phyloP scores from a whole-genome alignment of 495 filamentous ascomycete genomes.

The Terfezia claveryi region DNA sequence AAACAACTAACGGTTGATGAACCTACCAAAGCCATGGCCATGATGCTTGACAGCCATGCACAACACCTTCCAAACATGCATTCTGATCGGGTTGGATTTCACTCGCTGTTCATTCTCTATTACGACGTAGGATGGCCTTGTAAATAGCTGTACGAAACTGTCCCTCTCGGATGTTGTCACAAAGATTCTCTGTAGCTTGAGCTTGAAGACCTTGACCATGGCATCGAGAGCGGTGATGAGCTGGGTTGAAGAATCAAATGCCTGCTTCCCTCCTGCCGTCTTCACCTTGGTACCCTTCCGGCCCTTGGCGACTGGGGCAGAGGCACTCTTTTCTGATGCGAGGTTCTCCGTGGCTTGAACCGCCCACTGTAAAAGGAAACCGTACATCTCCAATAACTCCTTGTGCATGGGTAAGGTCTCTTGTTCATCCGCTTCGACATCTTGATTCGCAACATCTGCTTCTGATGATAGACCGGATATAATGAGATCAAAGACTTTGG shows the following conservation, averaged over 20 bases:
- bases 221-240: slow-evolving; percentile 70
- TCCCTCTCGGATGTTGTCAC: slow-evolving; percentile 90
- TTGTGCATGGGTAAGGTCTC: slow-evolving; percentile 71
- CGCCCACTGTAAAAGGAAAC: slow-evolving; percentile 85
- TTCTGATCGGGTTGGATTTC: slow-evolving; percentile 73
- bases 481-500: slow-evolving; percentile 82
- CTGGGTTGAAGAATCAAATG: slow-evolving; percentile 74
- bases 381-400: slow-evolving; percentile 78
- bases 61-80: slow-evolving; percentile 92
- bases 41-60: slow-evolving; percentile 97
- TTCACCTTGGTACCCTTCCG: slow-evolving; percentile 59
- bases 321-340: slow-evolving; percentile 66
- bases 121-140: slow-evolving; percentile 78
- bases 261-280: slow-evolving; percentile 23
- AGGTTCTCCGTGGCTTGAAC: slow-evolving; percentile 82
- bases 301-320: slow-evolving; percentile 44
- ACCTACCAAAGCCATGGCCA: slow-evolving; percentile 79
- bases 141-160: slow-evolving; percentile 81
- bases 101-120: slow-evolving; percentile 84
- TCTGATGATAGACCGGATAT: slow-evolving; percentile 86
- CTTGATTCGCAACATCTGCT: slow-evolving; percentile 63
- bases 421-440: slow-evolving; percentile 78
- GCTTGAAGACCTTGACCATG: slow-evolving; percentile 88
- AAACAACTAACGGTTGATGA: background rate
- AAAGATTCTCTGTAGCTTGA: slow-evolving; percentile 82